Conservation (phyloP, 441 rosid species). For the Oxalis stricta region DNA sequence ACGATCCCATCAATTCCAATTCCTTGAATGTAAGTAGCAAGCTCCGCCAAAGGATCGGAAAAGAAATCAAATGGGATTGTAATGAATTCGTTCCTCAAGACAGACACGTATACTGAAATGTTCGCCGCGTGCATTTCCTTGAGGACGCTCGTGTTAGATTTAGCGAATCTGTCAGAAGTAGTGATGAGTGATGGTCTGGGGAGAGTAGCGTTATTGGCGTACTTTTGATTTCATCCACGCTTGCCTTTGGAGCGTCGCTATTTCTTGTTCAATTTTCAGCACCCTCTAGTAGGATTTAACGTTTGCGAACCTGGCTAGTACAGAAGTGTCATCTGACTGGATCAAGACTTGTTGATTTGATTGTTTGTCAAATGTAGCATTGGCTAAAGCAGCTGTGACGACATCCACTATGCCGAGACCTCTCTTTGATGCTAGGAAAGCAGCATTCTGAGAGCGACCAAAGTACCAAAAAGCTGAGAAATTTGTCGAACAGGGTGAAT, state of each 20-base stretch:
- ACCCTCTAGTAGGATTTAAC: conserved; percentile 42
- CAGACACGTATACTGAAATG: conserved; percentile 26
- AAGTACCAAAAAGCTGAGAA: background rate
- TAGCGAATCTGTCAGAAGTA: conserved; percentile 20
- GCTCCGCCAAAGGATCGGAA: conserved; percentile 54
- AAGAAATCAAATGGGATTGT: conserved; percentile 53
- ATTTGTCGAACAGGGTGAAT: background rate
- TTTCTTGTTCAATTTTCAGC: conserved; percentile 27
- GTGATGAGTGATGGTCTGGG: conserved; percentile 30
- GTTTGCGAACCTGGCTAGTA: conserved; percentile 39
- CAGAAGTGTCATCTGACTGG: conserved; percentile 68
- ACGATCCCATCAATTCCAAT: conserved; percentile 45
- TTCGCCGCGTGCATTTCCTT: conserved; percentile 27
- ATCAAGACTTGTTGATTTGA: conserved; percentile 52
- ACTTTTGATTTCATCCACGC: conserved; percentile 55
- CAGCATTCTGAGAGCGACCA: conserved; percentile 48
- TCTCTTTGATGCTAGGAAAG: conserved; percentile 68
- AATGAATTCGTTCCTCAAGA: conserved; percentile 48
- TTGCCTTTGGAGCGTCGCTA: conserved; percentile 42
- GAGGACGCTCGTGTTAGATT: conserved; percentile 22
- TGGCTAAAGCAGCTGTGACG: conserved; percentile 33
- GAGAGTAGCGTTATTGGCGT: conserved; percentile 47
- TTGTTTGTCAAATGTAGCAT: conserved; percentile 59
- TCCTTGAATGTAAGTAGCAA: conserved; percentile 52
- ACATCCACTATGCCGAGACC: conserved; percentile 49